phyloP scores from a whole-genome alignment of 1,284 basidiomycete species.

The Hemileia vastatrix region DNA sequence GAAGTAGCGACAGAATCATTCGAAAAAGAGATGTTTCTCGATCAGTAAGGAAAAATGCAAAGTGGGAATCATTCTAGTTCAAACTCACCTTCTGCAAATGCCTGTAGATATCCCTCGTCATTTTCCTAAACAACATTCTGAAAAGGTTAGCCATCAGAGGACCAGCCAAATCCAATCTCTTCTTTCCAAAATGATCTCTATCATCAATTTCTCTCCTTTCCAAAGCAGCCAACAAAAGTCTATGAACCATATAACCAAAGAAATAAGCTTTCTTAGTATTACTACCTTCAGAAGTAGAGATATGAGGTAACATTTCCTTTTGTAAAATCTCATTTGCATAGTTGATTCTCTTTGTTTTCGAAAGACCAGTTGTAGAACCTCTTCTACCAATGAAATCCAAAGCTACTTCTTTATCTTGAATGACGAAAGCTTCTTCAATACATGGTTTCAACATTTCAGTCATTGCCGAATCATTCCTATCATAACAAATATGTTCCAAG shows the following conservation, averaged over 20 bases:
- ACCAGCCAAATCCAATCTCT: slow-evolving; percentile 88
- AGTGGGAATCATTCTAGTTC: neutral
- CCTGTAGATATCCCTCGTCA: slow-evolving; percentile 93
- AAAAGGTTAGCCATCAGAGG: slow-evolving; percentile 89
- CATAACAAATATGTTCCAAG: slow-evolving; percentile 95
- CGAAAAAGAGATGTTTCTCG: slow-evolving; percentile 1
- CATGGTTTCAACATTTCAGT: slow-evolving; percentile 97
- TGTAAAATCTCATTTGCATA: slow-evolving; percentile 96
- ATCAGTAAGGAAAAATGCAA: slow-evolving; percentile 12
- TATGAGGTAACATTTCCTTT: slow-evolving; percentile 96
- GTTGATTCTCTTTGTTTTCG: slow-evolving; percentile 78
- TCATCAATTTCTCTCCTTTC: slow-evolving; percentile 93
- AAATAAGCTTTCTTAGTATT: slow-evolving; percentile 99
- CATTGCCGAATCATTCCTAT: slow-evolving; percentile 88
- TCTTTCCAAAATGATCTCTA: slow-evolving; percentile 98
- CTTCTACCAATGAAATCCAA: slow-evolving; percentile 96
- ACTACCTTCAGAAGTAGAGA: slow-evolving; percentile 88
- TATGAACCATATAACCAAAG: slow-evolving; percentile 98
- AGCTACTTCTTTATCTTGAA: slow-evolving; percentile 92
- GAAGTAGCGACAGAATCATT: neutral
- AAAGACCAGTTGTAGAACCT: slow-evolving; percentile 87
- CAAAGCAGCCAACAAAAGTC: slow-evolving; percentile 82
- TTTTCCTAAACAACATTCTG: slow-evolving; percentile 91
- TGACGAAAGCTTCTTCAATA: slow-evolving; percentile 96
- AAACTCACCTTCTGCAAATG: slow-evolving; percentile 78